Percentiles rank a stretch among this genome's conserved stretches.
phyloP scores from a whole-genome alignment of 1,284 basidiomycete species.

The Kwoniella shivajii region DNA sequence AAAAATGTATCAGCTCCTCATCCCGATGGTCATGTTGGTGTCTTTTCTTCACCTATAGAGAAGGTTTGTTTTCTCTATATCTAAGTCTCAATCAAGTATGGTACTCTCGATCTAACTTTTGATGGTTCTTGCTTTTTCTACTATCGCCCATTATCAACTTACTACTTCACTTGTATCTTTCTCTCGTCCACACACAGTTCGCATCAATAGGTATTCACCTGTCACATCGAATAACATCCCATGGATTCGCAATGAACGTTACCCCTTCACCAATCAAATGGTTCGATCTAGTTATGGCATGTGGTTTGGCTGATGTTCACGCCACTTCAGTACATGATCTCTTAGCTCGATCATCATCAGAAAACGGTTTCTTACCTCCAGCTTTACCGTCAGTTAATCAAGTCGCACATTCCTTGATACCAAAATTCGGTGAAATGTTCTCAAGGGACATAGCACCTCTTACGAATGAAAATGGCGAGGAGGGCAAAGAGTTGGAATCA shows the following conservation, averaged over 20 bases:
- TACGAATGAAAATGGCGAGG: background rate
- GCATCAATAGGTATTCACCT: constrained; percentile 97
- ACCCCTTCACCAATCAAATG: constrained; percentile 75
- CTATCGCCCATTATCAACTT: constrained; percentile 1
- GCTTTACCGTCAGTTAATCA: constrained; percentile 26
- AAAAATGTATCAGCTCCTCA: constrained; percentile 50
- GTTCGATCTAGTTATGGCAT: constrained; percentile 88
- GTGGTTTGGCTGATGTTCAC: constrained; percentile 82
- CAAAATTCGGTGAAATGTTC: constrained; percentile 44
- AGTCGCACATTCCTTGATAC: constrained; percentile 37
- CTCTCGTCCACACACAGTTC: no score
- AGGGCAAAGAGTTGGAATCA: constrained; percentile 24
- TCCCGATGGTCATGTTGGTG: constrained; percentile 54
- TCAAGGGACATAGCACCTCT: constrained; percentile 36
- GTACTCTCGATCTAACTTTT: background rate
- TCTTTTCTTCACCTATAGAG: constrained; percentile 47
- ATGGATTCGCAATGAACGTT: constrained; percentile 94
- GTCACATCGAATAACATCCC: constrained; percentile 86
- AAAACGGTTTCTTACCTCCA: background rate
- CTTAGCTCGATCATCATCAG: constrained; percentile 8
- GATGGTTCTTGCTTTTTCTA: background rate
- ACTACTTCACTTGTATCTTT: constrained; percentile 46
- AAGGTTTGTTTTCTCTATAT: constrained; percentile 41
- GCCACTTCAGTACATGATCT: constrained; percentile 58
- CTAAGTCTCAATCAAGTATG: background rate